Evolutionary conservation across 2,329 filamentous ascomycete genomes (phyloP).

Genomic region (Chalaropsis ovoidea): DNA sequence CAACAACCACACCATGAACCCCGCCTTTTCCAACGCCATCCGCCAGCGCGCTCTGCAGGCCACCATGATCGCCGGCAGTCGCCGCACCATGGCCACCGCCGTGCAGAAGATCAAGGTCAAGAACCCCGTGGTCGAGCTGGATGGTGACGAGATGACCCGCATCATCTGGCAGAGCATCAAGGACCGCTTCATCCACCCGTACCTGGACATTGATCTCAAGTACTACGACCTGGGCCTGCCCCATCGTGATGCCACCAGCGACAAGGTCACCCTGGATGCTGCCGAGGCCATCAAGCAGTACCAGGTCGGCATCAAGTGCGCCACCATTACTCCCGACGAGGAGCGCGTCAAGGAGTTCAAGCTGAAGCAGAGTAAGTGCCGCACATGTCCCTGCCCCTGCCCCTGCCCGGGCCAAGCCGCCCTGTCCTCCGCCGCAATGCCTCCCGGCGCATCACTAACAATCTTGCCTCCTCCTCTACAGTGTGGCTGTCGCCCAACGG

Average conservation of each 20-base stretch:
- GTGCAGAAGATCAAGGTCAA: conserved; percentile 93
- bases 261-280: conserved; percentile 89
- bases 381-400: background rate
- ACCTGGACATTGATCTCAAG: conserved; percentile 95
- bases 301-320: conserved; percentile 96
- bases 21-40: conserved; percentile 24
- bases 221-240: conserved; percentile 91
- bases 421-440: background rate
- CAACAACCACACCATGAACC: conserved; percentile 20
- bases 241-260: conserved; percentile 92
- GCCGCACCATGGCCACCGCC: conserved; percentile 45
- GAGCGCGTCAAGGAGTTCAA: conserved; percentile 94
- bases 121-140: conserved; percentile 96
- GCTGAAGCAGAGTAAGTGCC: conserved; percentile 78
- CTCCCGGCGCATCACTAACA: conserved; percentile 10
- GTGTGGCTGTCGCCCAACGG: conserved; percentile 99
- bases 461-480: conserved; percentile 31
- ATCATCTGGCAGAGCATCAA: conserved; percentile 99
- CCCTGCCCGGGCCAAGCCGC: too few species aligned
- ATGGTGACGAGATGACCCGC: conserved; percentile 92
- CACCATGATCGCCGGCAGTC: conserved; percentile 26
- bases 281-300: conserved; percentile 99
- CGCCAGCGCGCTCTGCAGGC: conserved; percentile 25
- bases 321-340: conserved; percentile 97
- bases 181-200: conserved; percentile 95